Conservation (phyloP, 768 basidiomycete species). For the Leccinum variicolor region DNA sequence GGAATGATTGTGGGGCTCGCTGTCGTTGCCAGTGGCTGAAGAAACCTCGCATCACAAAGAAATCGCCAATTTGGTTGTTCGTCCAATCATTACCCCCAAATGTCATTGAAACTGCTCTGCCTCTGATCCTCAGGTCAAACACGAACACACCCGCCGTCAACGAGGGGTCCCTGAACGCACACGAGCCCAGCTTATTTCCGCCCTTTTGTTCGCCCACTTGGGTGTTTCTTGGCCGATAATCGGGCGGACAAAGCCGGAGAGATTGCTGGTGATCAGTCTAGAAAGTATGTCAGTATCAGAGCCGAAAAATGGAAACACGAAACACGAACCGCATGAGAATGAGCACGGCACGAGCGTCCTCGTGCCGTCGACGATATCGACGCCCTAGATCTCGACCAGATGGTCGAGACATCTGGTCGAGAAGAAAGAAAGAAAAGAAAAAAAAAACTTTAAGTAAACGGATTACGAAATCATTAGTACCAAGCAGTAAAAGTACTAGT, state of each 20-base stretch:
- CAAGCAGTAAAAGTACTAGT: too few species aligned
- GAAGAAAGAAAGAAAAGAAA: too few species aligned
- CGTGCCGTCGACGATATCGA: slow-evolving; percentile 90
- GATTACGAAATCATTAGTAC: too few species aligned
- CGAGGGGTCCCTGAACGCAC: slow-evolving; percentile 85
- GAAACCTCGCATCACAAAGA: slow-evolving; percentile 36
- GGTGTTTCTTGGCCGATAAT: slow-evolving; percentile 92
- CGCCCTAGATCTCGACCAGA: slow-evolving; percentile 94
- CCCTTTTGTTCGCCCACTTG: slow-evolving; percentile 88
- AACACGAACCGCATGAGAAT: slow-evolving; percentile 81
- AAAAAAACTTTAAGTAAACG: too few species aligned
- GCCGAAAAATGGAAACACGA: not conserved
- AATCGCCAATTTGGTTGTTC: slow-evolving; percentile 88
- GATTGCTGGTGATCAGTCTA: slow-evolving; percentile 62
- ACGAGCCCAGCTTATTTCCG: slow-evolving; percentile 45
- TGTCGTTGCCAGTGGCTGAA: too few species aligned
- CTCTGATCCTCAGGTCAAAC: slow-evolving; percentile 91
- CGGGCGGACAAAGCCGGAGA: slow-evolving; percentile 72
- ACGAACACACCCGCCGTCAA: slow-evolving; percentile 90
- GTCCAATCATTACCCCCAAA: too few species aligned
- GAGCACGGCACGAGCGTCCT: slow-evolving; percentile 88
- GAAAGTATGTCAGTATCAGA: not conserved
- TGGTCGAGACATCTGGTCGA: slow-evolving; percentile 49
- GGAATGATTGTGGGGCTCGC: too few species aligned
- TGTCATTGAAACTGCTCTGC: slow-evolving; percentile 68